Conservation (phyloP, 1,284 basidiomycete genomes). For the Ceratobasidium sp. region DNA sequence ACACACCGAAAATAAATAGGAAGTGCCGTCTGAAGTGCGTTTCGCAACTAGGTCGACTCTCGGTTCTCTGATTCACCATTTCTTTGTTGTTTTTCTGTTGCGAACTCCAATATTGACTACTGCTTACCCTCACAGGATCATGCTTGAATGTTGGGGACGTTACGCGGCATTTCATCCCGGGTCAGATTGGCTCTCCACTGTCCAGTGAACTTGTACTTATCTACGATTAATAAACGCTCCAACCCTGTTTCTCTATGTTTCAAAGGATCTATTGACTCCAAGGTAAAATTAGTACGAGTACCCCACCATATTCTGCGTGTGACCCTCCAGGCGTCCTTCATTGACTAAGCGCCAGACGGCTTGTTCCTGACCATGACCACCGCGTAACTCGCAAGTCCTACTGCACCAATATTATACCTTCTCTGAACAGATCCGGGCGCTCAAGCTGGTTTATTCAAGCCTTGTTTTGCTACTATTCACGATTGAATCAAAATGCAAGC, state of each 20-base stretch:
- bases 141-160: neutral
- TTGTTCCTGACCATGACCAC: constrained; percentile 19
- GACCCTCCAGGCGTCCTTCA: neutral
- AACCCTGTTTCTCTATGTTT: neutral
- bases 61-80: constrained; percentile 40
- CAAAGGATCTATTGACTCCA: no score
- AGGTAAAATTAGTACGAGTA: neutral
- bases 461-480: no score
- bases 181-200: no score
- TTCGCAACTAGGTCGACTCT: constrained; percentile 43
- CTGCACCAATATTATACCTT: no score
- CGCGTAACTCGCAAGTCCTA: neutral
- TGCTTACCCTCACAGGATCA: neutral
- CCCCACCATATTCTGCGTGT: neutral
- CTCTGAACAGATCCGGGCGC: no score
- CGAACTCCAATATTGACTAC: neutral
- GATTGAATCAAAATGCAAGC: no score
- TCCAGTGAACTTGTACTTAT: no score
- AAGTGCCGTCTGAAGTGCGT: constrained; percentile 49
- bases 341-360: neutral
- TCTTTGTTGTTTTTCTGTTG: neutral
- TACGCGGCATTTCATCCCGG: no score
- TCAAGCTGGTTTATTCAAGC: no score
- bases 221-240: neutral
- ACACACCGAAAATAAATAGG: constrained; percentile 46